phyloP scores from a whole-genome alignment of 306 rosid genomes.

The Citrullus colocynthis region DNA sequence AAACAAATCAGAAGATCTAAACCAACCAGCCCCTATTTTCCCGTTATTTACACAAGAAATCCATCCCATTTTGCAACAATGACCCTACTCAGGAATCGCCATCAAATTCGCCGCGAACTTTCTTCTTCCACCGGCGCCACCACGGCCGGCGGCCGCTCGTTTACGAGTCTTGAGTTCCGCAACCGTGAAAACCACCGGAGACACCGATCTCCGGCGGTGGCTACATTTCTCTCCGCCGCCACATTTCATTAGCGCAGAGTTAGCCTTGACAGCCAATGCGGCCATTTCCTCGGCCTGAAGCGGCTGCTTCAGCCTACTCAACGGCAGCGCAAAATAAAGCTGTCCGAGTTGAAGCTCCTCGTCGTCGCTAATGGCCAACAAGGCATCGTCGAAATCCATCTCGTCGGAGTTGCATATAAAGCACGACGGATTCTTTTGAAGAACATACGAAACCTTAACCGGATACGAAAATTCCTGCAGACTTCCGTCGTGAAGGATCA shows the following conservation, averaged over 20 bases:
- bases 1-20: neutral
- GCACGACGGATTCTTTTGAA: slow-evolving; percentile 47
- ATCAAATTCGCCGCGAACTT: slow-evolving; percentile 37
- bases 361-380: slow-evolving; percentile 45
- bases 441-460: slow-evolving; percentile 51
- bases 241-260: slow-evolving; percentile 59
- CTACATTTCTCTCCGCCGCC: slow-evolving; percentile 28
- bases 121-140: slow-evolving; percentile 7
- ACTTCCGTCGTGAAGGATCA: slow-evolving; percentile 54
- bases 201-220: slow-evolving; percentile 9
- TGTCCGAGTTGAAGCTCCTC: slow-evolving; percentile 70
- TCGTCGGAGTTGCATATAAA: slow-evolving; percentile 88
- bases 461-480: slow-evolving; percentile 59
- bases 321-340: slow-evolving; percentile 76
- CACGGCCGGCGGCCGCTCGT: slow-evolving; percentile 1
- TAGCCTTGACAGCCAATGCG: slow-evolving; percentile 96
- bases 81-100: slow-evolving; percentile 60
- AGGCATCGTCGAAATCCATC: slow-evolving; percentile 68
- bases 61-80: neutral
- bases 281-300: slow-evolving; percentile 83
- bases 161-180: slow-evolving; percentile 17
- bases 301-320: slow-evolving; percentile 34
- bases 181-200: slow-evolving; percentile 23
- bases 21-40: neutral
- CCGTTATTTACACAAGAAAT: slow-evolving; percentile 21